These are phyloP conservation scores for Datura wrightii DNA, from an alignment of 257 asterid genomes.

Conservation along the genomic window DNA sequence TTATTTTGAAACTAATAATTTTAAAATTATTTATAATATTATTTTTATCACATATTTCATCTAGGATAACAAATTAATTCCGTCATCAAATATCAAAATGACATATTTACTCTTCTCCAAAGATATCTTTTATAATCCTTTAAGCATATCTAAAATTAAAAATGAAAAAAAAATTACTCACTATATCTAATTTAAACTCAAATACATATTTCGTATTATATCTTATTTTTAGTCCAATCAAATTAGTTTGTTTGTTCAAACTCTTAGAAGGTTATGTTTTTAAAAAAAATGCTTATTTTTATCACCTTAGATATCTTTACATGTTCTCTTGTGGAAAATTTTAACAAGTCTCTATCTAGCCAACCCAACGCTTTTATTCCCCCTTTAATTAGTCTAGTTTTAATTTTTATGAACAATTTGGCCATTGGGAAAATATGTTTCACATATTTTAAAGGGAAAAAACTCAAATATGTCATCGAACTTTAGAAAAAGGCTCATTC, in stretches of 20 bases:
- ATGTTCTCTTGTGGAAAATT: background rate
- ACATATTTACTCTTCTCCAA: background rate
- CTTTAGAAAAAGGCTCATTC: too few species aligned
- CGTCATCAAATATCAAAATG: background rate
- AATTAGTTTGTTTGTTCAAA: too few species aligned
- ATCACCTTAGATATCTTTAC: too few species aligned
- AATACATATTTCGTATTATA: background rate
- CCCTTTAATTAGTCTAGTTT: background rate
- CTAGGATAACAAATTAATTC: background rate
- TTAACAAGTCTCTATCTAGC: background rate
- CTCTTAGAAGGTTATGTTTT: too few species aligned
- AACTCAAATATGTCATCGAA: too few species aligned
- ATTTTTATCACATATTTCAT: background rate
- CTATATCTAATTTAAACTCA: background rate
- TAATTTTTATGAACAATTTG: background rate
- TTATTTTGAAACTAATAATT: background rate
- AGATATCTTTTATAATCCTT: background rate
- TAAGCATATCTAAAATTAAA: background rate
- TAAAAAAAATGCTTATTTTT: too few species aligned
- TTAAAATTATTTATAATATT: background rate
- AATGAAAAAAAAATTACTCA: background rate
- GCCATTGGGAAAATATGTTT: background rate
- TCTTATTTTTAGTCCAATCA: too few species aligned
- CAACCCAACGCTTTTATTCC: background rate
- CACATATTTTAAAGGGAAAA: background rate